A percentile compares a stretch with the other conserved stretches of the same genome.
Conservation (phyloP, 306 rosid genomes). For the Cyclanthera cordifolia region DNA sequence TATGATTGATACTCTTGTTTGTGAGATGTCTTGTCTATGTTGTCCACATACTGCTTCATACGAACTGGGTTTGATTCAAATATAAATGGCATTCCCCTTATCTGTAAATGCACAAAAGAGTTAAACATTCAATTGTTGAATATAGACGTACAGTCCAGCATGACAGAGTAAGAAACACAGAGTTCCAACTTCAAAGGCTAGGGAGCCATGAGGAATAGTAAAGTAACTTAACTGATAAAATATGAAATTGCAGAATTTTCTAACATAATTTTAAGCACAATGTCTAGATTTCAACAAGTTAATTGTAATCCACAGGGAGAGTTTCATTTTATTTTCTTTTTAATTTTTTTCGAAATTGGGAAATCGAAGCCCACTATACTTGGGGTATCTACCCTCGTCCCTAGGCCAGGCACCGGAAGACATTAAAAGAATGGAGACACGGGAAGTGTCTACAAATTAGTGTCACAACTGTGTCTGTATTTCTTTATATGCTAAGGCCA, state of each 20-base stretch:
- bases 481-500: neutral
- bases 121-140: neutral
- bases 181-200: neutral
- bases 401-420: no score
- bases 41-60: constrained; percentile 51
- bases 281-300: neutral
- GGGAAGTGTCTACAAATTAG: no score
- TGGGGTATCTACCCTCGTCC: no score
- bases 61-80: constrained; percentile 50
- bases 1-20: constrained; percentile 22
- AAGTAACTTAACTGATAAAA: neutral
- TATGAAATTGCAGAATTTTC: neutral
- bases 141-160: neutral
- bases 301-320: neutral
- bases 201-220: neutral
- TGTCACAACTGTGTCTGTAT: neutral
- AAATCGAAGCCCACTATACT: no score
- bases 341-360: no score
- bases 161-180: neutral
- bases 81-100: constrained; percentile 56
- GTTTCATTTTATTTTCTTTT: no score
- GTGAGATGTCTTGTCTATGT: constrained; percentile 23
- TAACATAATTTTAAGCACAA: no score
- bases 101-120: constrained; percentile 37
- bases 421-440: no score